Base-by-base conservation (phyloP, 1,139 yeast genomes). In the Taphrina flavorubra region DNA sequence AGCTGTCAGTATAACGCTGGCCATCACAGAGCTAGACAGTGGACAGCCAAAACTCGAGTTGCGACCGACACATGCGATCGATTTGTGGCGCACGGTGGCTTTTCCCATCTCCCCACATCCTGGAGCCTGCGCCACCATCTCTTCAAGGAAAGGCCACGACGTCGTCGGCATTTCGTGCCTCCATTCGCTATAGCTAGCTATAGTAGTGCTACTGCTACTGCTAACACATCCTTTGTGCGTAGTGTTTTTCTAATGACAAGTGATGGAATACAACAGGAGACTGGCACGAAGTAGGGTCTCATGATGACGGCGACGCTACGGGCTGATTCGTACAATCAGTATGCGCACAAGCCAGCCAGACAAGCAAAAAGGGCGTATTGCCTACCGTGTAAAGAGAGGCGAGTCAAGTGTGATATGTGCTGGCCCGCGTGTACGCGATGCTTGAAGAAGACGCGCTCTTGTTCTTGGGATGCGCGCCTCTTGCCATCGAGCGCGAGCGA, bases 341-440 rank as follows among this genome's bases (percentile, higher is more conserved):
- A 25, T 25, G 31, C 31, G 31, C 31, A 25, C 31, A 25, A 25
- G 42, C 1, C 14, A 1, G 14, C 6, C 2, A 31, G 53, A 20
- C 53, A 49, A n/a, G 53, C 53, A 5, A 49, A 49, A 4, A 36
- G 53, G 11, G 36, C 53, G 6, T 49, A 49, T 10, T 49, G 53
- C 36, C 36, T 49, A 13, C 53, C 53, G 4, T 49, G 53, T n/a
- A 49, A 49, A 20, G 53, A 20, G 36, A 49, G 53, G 36, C 53
- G 53, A 14, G 53, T 49, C 31, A 49, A 49, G 53, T 49, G 53
- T 34, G 53, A 49, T n/a, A 49, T 49, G 53, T 6, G 13, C 18
- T 49, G 53, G 53, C 53, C 53, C 2, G 53, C 53, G 8, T 49
- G 53, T 49, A 49, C 53, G 36, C 34, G 53, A 8, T 49, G 53